Conservation (phyloP, 805 yeast genomes). For the Schizosaccharomyces lindneri region DNA sequence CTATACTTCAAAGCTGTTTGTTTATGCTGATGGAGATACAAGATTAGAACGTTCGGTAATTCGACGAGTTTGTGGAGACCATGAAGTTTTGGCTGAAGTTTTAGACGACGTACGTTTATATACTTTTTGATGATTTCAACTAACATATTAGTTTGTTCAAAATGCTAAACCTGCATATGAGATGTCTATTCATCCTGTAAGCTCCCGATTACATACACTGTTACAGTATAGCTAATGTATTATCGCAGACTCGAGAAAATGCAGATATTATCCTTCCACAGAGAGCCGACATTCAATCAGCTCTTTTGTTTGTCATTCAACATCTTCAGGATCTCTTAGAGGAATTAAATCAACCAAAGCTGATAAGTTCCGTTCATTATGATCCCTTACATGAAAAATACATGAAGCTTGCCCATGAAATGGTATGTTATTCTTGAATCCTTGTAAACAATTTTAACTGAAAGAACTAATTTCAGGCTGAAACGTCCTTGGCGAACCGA, state of each 20-base stretch:
- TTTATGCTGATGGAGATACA: background rate
- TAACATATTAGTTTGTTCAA: background rate
- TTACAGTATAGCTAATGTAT: background rate
- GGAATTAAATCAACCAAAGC: background rate
- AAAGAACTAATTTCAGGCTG: slow-evolving; percentile 18
- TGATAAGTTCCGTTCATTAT: background rate
- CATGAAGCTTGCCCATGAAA: background rate
- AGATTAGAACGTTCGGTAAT: background rate
- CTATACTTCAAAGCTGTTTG: background rate
- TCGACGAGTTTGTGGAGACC: background rate
- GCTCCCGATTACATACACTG: background rate
- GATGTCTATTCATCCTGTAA: background rate
- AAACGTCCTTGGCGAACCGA: slow-evolving; percentile 32
- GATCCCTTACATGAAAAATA: background rate
- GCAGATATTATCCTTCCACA: background rate
- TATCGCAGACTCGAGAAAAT: background rate
- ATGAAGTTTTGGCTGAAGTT: background rate
- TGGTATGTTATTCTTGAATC: background rate
- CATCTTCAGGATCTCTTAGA: background rate
- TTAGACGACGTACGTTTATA: background rate
- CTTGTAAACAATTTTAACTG: background rate
- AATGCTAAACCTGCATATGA: background rate
- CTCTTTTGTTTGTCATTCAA: background rate
- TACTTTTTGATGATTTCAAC: background rate
- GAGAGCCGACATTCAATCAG: background rate